Base-by-base conservation (phyloP, 2,329 filamentous ascomycete species). In the Tolypocladium tundrense region DNA sequence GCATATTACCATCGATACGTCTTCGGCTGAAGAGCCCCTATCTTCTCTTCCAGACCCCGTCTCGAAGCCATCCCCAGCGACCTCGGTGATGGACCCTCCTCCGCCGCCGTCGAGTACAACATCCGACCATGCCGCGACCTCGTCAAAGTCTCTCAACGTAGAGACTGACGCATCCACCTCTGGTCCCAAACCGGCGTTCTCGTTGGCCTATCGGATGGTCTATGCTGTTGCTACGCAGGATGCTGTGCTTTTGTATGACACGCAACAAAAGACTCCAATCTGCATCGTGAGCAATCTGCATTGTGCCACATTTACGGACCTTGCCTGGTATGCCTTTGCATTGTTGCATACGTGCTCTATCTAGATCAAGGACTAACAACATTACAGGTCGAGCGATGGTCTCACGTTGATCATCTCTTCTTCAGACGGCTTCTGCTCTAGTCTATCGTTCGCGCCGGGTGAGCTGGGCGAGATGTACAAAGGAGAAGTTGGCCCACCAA, bases 171-270 rank as follows among this genome's bases (percentile, higher is more conserved):
- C 75, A 4, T 75, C 82, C 37, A 75, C 79, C 7, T 78, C 84
- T 21, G 83, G 84, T 7, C 82, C 86, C 3, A 84, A 82, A 58
- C 80, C 88, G 27, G 88, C 88, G 1, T 97, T 99, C 72, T 83
- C 86, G 3, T 77, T 99, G 51, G 88, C 91, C 1, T 97, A 99
- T 71, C 87, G 94, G 33, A 91, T 99, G 78, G 83, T 99, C 0
- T 99, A 97, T 73, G 94, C 93, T 4, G 93, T 99, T 42, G 95
- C 94, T 9, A 99, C 94, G 0, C 93, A 97, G 69, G 94, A 99
- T 73, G 90, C 94, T 0, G 90, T 99, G 4, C 78, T 97, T 50
- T 81, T 99, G 27, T 99, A 99, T 69, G 94, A 99, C 72, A 99
- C 94, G 0, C 94, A 99, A 69, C 94, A 99, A 69, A 88, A 92